Evolutionary conservation across 2,329 filamentous ascomycete species (phyloP).

Genomic region (Mycogone perniciosa): DNA sequence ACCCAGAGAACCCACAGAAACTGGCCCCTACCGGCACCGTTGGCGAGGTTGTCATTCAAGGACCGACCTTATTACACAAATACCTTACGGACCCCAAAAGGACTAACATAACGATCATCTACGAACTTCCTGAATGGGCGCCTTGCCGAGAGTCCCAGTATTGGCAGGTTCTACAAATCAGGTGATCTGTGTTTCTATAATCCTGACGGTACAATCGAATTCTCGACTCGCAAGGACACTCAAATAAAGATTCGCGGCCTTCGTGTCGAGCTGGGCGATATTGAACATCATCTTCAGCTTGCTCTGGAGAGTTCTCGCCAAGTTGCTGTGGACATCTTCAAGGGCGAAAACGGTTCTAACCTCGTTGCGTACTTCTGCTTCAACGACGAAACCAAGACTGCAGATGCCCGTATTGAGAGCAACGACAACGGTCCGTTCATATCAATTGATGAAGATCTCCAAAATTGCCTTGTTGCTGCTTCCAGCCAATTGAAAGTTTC

Average conservation of each 20-base stretch:
- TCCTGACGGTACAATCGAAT: slow-evolving; percentile 4
- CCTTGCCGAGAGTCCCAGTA: background rate
- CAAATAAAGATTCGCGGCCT: slow-evolving; percentile 10
- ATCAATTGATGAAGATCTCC: slow-evolving; percentile 1
- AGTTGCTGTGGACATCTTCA: background rate
- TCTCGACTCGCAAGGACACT: slow-evolving; percentile 5
- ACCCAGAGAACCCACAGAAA: slow-evolving; percentile 1
- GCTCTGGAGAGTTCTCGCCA: background rate
- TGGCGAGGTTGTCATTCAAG: slow-evolving; percentile 5
- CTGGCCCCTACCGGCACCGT: slow-evolving; percentile 2
- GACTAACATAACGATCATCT: background rate
- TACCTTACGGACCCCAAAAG: slow-evolving; percentile 4
- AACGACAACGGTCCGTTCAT: slow-evolving; percentile 7
- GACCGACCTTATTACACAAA: slow-evolving; percentile 4
- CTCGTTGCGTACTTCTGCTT: slow-evolving; percentile 5
- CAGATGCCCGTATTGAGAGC: background rate
- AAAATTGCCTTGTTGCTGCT: slow-evolving; percentile 9
- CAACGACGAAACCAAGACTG: background rate
- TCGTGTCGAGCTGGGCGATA: slow-evolving; percentile 8
- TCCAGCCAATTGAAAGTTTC: background rate
- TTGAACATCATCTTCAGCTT: slow-evolving; percentile 4
- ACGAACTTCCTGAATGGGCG: slow-evolving; percentile 3
- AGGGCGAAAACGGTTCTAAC: slow-evolving; percentile 1
- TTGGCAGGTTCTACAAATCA: slow-evolving; percentile 6
- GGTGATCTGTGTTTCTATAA: slow-evolving; percentile 7